phyloP scores from a whole-genome alignment of 305 asterid species.

The Coffea humblotiana region DNA sequence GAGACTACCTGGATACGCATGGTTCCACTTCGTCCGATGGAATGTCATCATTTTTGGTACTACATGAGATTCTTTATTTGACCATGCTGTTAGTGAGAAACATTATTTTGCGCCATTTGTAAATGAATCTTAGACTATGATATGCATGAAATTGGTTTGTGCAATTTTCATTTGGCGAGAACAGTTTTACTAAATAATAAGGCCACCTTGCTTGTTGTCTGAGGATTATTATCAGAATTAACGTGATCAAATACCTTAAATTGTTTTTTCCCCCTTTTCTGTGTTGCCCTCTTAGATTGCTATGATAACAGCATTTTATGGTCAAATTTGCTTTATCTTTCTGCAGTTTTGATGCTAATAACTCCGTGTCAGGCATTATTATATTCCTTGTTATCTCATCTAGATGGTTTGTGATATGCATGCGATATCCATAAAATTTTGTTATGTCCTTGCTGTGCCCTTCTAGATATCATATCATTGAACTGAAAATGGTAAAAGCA shows the following conservation, averaged over 20 bases:
- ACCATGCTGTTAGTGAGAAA: neutral
- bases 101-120: neutral
- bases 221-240: neutral
- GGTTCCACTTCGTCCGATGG: constrained; percentile 96
- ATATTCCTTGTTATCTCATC: neutral
- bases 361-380: neutral
- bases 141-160: neutral
- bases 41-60: constrained; percentile 91
- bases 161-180: neutral
- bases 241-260: neutral
- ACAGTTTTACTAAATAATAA: neutral
- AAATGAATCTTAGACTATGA: neutral
- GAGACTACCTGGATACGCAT: constrained; percentile 96
- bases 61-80: constrained; percentile 26
- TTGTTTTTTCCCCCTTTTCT: too few species aligned
- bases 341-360: neutral
- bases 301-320: neutral
- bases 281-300: neutral
- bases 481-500: neutral
- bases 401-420: too few species aligned
- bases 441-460: neutral
- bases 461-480: neutral
- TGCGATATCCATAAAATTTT: too few species aligned
- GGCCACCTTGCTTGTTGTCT: neutral
- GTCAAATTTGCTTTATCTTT: neutral